Evolutionary conservation across 2,329 filamentous ascomycete genomes (phyloP), one percentile per base, ranked within the genome.

Genomic region (Thielaviopsis punctulata): DNA sequence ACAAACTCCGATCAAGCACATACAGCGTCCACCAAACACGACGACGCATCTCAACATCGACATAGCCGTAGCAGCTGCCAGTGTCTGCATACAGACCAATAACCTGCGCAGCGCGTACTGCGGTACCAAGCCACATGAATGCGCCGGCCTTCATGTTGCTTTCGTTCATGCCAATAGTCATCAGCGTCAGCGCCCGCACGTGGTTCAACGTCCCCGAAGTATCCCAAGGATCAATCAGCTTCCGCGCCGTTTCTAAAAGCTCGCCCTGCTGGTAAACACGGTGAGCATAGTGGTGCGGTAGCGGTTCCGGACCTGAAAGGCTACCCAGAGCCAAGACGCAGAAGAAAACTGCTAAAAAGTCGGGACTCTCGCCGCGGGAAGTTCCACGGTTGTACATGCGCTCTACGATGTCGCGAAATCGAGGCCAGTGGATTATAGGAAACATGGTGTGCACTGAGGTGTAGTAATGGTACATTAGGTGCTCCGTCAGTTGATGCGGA

Each of bases 11-110:
- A 67, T 98, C 92, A 68, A 89, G 80, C 45, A 87, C 79, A 66
- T 96, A 96, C 53, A 95, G 78, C 13, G 86, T 80, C 88, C 92
- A 98, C 90, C 90, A 98, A 2, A 92, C 78, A 52, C 89, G 76
- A 56, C 85, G 79, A 52, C 89, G 79, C 79, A 90, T 88, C 65
- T 96, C 90, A 10, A 77, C 77, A 60, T 95, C 88, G 13, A 94
- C 70, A 21, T 55, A 51, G 1, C 80, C 73, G 2, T 84, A 75
- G 73, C 82, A 87, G 0, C 80, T 74, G 0, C 82, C 82, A 1
- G 78, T 77, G 60, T 94, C 86, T 6, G 77, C 70, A 60, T 95
- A 82, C 9, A 96, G 70, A 0, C 86, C 86, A 45, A 95, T 72
- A 58, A 92, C 85, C 62, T 96, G 90, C 0, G 84, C 84, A 50